phyloP scores from a whole-genome alignment of 495 filamentous ascomycete genomes.

The Amphirosellinia nigrospora region DNA sequence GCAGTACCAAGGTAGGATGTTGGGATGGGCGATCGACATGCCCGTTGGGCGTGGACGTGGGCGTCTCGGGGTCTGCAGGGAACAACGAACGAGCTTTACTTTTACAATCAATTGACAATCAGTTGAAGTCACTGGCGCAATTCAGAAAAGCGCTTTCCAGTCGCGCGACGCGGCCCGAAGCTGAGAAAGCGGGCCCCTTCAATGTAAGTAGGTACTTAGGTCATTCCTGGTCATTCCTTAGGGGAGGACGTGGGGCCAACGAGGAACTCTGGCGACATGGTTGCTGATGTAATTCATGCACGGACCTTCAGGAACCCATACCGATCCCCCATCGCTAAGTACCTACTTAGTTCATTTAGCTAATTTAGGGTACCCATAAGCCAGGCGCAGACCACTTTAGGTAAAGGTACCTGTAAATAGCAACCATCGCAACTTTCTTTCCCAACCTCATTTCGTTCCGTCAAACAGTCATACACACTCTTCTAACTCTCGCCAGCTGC shows the following conservation, averaged over 20 bases:
- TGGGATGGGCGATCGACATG: neutral
- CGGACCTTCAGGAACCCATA: neutral
- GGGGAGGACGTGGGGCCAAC: too few relatives aligned
- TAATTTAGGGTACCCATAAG: neutral
- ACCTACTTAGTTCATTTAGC: too few relatives aligned
- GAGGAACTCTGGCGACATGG: too few relatives aligned
- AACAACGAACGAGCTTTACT: neutral
- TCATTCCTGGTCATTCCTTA: too few relatives aligned
- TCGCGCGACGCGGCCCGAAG: conserved; percentile 45
- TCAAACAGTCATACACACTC: conserved; percentile 3
- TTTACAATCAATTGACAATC: too few relatives aligned
- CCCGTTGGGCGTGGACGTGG: too few relatives aligned
- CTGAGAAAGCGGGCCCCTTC: conserved; percentile 24
- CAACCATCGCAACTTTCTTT: conserved; percentile 25
- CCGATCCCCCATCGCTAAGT: neutral
- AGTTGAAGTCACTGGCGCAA: conserved; percentile 22
- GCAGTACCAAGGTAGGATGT: neutral
- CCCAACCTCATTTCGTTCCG: conserved; percentile 36
- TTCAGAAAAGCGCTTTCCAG: conserved; percentile 23
- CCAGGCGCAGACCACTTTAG: neutral
- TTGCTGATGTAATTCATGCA: neutral
- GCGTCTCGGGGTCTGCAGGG: conserved; percentile 16
- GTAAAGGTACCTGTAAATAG: neutral
- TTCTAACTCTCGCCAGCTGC: conserved; percentile 44
- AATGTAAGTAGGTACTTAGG: too few relatives aligned